Base-by-base conservation (phyloP, 106 monocot genomes). In the Gastrodia elata region DNA sequence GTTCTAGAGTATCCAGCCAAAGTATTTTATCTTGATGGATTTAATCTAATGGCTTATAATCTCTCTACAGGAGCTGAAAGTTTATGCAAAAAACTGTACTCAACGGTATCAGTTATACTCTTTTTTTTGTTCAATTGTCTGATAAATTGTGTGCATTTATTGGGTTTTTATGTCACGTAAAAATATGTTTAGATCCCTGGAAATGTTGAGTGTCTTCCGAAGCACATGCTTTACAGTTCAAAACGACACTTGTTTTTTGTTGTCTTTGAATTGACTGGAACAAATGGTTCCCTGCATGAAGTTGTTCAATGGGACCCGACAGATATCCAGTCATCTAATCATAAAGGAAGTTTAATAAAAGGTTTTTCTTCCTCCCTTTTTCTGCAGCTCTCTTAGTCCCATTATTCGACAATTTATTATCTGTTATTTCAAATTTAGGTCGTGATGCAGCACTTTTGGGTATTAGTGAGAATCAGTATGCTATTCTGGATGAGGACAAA, bases 231-330 rank as follows among this genome's bases (percentile, higher is more conserved):
- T 74, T 93, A 98, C 87, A 98, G 97, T 81, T 82, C 93, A 78
- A 98, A 98, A 76, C 93, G 91, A 64, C 85, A 93, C 74, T 75
- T 98, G 36, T 98, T 98, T 82, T 74, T 98, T 43, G 83, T 98
- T 70, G 85, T 91, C 6, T 93, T 91, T 75, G 84, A 91, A 80
- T 78, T 93, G 65, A 82, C 76, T 82, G 86, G 86, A 48, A 64
- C 80, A 28, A 88, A 70, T 70, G 82, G 90, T 80, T 72, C 81
- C 42, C 24, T 87, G 0, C 97, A 87, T 82, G 93, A 98, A 86
- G 93, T 93, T 71, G 89, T 98, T 81, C 92, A 98, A 34, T 84
- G 88, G 97, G 97, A 98, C 70, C 93, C 91, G 71, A 87, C 87
- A 43, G 91, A 98, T 80, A 11, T 58, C 28, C 91, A 91, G 43